Evolutionary conservation across 1,284 basidiomycete genomes (phyloP), one percentile per base, ranked within the genome.

Genomic region (Pyrrhoderma lamaoense): DNA sequence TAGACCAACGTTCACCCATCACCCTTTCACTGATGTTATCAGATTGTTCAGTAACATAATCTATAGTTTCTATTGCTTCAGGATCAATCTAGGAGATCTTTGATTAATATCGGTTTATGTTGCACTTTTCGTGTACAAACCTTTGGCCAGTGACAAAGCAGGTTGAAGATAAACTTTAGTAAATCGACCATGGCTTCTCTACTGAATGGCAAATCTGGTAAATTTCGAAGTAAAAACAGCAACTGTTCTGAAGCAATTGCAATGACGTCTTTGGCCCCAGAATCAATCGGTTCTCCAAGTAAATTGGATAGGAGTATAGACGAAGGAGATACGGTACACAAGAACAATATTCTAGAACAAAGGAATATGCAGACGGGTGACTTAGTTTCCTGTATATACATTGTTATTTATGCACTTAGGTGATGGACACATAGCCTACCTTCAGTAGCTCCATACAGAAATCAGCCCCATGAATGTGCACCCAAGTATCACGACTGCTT

Each of bases 91-190:
- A 70, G 65, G n/a, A 18, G n/a, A 16, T 40, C 4, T 40, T 40
- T 40, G 7, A 40, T 40, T 16, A 40, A n/a, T 18, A 40, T 40
- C 21, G n/a, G 38, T 16, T n/a, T 27, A 14, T 8, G 0, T n/a
- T n/a, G n/a, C n/a, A n/a, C n/a, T n/a, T n/a, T n/a, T n/a, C n/a
- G n/a, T n/a, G n/a, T n/a, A 61, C 65, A 36, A 22, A 75, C 77
- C 65, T 74, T 77, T 0, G 80, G 78, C 61, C 82, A 91, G 62
- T 89, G 83, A 43, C 82, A 65, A 49, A 86, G 72, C 35, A 90
- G 61, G 60, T 91, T 90, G 66, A 89, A 91, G 5, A 75, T 70
- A 47, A 89, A 73, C 61, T 91, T 91, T 52, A 91, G 73, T 37
- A 88, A 62, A 64, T 91, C 88, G 1, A 76, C 76, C 73, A 82